These are phyloP conservation scores for Chrysochromulina parva DNA, from an alignment of 78 protist species.

Conservation along the genomic window DNA sequence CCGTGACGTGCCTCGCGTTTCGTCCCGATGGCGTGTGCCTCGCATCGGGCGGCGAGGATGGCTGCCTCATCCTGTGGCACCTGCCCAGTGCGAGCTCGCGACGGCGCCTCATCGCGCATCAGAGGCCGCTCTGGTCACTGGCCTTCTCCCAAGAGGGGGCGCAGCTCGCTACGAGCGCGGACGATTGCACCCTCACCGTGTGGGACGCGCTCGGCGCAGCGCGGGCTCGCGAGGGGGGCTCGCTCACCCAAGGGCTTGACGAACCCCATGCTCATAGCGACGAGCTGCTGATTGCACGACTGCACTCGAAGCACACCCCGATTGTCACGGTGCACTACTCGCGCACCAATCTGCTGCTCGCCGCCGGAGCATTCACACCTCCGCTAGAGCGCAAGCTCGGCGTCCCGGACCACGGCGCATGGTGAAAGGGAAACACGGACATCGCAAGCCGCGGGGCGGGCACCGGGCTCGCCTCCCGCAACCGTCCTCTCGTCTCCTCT, in stretches of 20 bases:
- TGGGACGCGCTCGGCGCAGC: slow-evolving; percentile 12
- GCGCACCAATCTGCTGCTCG: neutral
- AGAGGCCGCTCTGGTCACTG: neutral
- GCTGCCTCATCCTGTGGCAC: neutral
- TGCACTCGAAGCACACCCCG: neutral
- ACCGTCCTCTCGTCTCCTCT: too few relatives aligned
- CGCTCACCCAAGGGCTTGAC: too few relatives aligned
- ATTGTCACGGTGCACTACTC: neutral
- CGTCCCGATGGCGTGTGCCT: neutral
- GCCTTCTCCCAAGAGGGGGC: slow-evolving; percentile 8
- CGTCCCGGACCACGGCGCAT: too few relatives aligned
- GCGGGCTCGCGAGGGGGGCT: neutral
- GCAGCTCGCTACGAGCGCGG: neutral
- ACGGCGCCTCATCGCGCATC: neutral
- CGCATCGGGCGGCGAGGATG: neutral
- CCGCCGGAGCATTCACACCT: neutral
- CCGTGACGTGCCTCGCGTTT: neutral
- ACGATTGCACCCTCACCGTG: neutral
- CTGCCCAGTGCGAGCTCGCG: neutral
- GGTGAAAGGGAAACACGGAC: too few relatives aligned
- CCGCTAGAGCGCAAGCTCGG: too few relatives aligned
- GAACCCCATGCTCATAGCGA: too few relatives aligned
- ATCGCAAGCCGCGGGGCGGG: too few relatives aligned
- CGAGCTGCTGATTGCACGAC: neutral
- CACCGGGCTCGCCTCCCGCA: too few relatives aligned